Base-by-base conservation (phyloP, 2,329 filamentous ascomycete genomes). In the Exophiala calicioides region DNA sequence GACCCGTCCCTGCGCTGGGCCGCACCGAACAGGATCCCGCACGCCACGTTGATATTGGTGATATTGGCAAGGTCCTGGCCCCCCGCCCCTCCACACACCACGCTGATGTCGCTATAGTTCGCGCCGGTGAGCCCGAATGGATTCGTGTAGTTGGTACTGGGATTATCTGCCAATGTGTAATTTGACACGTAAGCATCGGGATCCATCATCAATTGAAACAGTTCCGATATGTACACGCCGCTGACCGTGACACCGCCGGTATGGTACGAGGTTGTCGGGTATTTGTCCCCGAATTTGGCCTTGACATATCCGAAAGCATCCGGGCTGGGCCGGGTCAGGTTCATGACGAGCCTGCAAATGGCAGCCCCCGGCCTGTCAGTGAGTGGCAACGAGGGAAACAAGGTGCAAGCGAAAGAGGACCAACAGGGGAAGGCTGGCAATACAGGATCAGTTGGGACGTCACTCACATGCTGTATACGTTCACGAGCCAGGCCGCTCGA, bases 401-500 rank as follows among this genome's bases (percentile, higher is more conserved):
- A n/a, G n/a, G n/a, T n/a, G n/a, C n/a, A n/a, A n/a, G n/a, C n/a
- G n/a, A n/a, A n/a, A n/a, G n/a, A n/a, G n/a, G n/a, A n/a, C n/a
- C n/a, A n/a, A n/a, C n/a, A n/a, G n/a, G n/a, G n/a, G n/a, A n/a
- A n/a, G n/a, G n/a, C n/a, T n/a, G n/a, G n/a, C n/a, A n/a, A n/a
- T n/a, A n/a, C n/a, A n/a, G n/a, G n/a, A n/a, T n/a, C n/a, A n/a
- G n/a, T n/a, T n/a, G n/a, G n/a, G n/a, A n/a, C n/a, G n/a, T n/a
- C n/a, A n/a, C n/a, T n/a, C n/a, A n/a, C 66, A 70, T 70, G 2
- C 27, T 63, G 15, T 62, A 63, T 3, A 55, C 61, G 52, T 76
- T 76, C 29, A 65, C 66, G 4, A 71, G 50, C 65, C 62, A 73
- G 0, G 72, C 74, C 1, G 66, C 70, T 46, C 68, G 67, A 45